Base-by-base conservation (phyloP, 73 alveolate genomes). In the Diophrys appendiculata region DNA sequence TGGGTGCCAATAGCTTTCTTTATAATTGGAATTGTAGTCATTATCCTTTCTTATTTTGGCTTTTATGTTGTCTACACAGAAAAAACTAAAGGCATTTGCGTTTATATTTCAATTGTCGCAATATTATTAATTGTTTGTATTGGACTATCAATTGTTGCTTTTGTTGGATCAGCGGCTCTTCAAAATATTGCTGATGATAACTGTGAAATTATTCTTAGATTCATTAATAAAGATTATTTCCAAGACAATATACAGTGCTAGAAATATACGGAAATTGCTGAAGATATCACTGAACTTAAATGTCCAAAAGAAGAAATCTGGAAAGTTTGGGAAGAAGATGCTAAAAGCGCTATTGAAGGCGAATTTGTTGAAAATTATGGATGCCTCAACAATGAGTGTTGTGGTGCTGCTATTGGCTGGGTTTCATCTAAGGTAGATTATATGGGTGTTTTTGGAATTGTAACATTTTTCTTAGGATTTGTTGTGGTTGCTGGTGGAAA, bases 381-480 rank as follows among this genome's bases (percentile, higher is more conserved):
- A 3, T 67, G 75, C 75, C 75, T 67, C 1, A 67, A 67, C 53
- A 2, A 18, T 25, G 75, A 31, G 54, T 67, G 75, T 28, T 67
- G 75, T 31, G 53, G 31, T 18, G 75, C 52, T 3, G 31, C 31
- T 26, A 31, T 31, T 24, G 1, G 30, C 35, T 67, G 75, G 75
- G 29, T 67, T 23, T n/a, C 18, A 3, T 11, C 52, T 14, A 23
- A 29, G 43, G 26, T 67, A n/a, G 53, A 67, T 54, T 67, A 67
- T 54, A 3, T 67, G 23, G 75, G 52, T 3, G 52, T 67, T 3
- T 67, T 67, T 67, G 75, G 75, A 3, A 23, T 67, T 54, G 24
- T 67, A 14, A 29, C 75, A 3, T 43, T 31, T 24, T 3, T 18
- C 53, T 25, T 67, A 26, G 35, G 52, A 2, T 1, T 67, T 1